Evolutionary conservation across 495 filamentous ascomycete genomes (phyloP), one percentile per base, ranked within the genome.

Genomic region (Aspergillus mulundensis): DNA sequence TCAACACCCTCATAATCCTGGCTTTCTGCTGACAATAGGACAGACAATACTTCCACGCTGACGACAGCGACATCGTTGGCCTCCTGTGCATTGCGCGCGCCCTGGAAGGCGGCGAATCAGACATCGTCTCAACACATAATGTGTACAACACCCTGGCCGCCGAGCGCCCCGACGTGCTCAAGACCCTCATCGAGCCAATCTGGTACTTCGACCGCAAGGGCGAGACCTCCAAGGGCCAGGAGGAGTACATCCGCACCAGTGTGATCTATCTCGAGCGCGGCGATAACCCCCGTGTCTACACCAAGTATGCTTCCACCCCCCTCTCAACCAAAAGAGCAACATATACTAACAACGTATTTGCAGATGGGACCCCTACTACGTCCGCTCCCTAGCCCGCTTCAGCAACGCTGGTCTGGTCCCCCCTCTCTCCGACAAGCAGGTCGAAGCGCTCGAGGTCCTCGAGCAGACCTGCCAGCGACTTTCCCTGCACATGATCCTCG

Each of bases 121-220:
- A 95, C 68, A 80, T 95, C 45, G 84, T 87, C 53, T 88, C 85
- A 45, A 80, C 84, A 5, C 91, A 96, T 69, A 72, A 87, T 53
- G 86, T 96, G 55, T 96, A 86, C 80, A 95, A 95, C 69, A 78
- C 77, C 15, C 78, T 96, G 7, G 85, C 89, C 66, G 63, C 58
- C 8, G 84, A 91, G 66, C 83, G 87, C 5, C 91, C 90, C 0
- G 90, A 94, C 60, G 86, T 95, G 7, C 81, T 88, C 0, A 81
- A 86, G 69, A 82, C 82, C 30, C 75, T 96, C 47, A 85, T 86
- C 2, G 71, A 84, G 55, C 89, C 90, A 0, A 84, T 87, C 61
- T 96, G 91, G 91, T 95, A 94, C 73, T 94, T 96, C 65, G 91
- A 96, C 68, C 88, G 91, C 57, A 96, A 96, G 71, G 91, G 91